Conservation (phyloP, 1,139 yeast species). For the Zygosaccharomyces pseudobailii region DNA sequence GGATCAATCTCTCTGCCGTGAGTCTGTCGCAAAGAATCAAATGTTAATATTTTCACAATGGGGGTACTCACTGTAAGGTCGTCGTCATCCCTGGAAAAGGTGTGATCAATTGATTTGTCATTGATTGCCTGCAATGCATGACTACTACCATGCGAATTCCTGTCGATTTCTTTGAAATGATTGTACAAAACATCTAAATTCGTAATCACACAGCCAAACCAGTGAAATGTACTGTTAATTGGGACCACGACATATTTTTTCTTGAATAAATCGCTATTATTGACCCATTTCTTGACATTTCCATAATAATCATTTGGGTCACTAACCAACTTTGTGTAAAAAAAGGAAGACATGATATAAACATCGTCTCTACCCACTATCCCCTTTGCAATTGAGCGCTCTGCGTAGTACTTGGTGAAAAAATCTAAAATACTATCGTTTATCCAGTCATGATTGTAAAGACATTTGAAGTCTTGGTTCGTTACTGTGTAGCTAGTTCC, state of each 20-base stretch:
- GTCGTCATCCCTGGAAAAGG: slow-evolving; percentile 10
- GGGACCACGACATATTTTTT: slow-evolving; percentile 71
- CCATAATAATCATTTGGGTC: slow-evolving; percentile 44
- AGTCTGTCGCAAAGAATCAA: slow-evolving; percentile 69
- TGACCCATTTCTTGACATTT: slow-evolving; percentile 76
- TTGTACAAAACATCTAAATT: slow-evolving; percentile 34
- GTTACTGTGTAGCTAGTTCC: slow-evolving; percentile 48
- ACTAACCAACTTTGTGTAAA: slow-evolving; percentile 61
- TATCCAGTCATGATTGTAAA: slow-evolving; percentile 69
- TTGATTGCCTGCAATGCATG: slow-evolving; percentile 4
- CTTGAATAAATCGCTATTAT: slow-evolving; percentile 58
- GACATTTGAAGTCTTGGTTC: slow-evolving; percentile 59
- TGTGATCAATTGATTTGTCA: slow-evolving; percentile 3
- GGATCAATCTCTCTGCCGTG: slow-evolving; percentile 54
- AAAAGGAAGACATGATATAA: slow-evolving; percentile 77
- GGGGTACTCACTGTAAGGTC: slow-evolving; percentile 23
- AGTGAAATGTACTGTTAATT: slow-evolving; percentile 74
- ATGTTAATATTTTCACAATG: slow-evolving; percentile 54
- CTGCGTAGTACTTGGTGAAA: slow-evolving; percentile 55
- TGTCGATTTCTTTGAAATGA: slow-evolving; percentile 9
- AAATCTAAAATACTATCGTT: slow-evolving; percentile 72
- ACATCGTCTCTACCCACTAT: slow-evolving; percentile 36
- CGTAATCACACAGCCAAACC: slow-evolving; percentile 78
- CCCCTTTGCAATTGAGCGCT: slow-evolving; percentile 34
- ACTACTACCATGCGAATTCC: slow-evolving; percentile 3